phyloP scores from a whole-genome alignment of 2,329 filamentous ascomycete species.

The Epichloe aotearoae region DNA sequence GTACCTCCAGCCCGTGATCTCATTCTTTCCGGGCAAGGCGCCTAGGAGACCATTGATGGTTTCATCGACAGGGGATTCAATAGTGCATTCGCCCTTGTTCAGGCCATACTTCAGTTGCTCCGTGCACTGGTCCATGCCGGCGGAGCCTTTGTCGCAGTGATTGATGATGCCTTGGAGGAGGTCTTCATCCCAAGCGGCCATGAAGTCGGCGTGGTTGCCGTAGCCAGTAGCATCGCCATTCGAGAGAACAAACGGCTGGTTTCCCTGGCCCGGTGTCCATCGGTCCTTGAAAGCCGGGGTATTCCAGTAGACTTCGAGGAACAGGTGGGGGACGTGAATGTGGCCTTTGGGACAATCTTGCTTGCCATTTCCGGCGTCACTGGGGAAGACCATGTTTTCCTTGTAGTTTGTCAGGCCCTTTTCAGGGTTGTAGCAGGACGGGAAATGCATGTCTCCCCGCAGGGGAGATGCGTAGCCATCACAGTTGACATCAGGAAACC shows the following conservation, averaged over 20 bases:
- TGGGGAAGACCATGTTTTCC: constrained; percentile 55
- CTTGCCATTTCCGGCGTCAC: constrained; percentile 29
- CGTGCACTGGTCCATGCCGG: constrained; percentile 50
- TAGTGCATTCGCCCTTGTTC: constrained; percentile 39
- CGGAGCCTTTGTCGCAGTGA: constrained; percentile 46
- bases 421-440: constrained; percentile 58
- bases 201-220: constrained; percentile 58
- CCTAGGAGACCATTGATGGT: constrained; percentile 28
- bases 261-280: constrained; percentile 40
- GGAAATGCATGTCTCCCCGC: constrained; percentile 57
- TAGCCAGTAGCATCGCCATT: constrained; percentile 60
- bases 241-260: constrained; percentile 53
- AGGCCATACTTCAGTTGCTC: constrained; percentile 29
- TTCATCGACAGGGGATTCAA: constrained; percentile 33
- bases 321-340: constrained; percentile 42
- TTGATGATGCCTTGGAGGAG: constrained; percentile 55
- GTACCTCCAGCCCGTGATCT: constrained; percentile 37
- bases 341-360: constrained; percentile 41
- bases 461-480: constrained; percentile 48
- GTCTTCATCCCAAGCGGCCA: constrained; percentile 56
- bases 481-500: constrained; percentile 60
- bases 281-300: constrained; percentile 37
- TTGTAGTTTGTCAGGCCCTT: constrained; percentile 45
- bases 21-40: constrained; percentile 42
- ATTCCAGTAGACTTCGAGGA: constrained; percentile 49